Base-by-base conservation (phyloP, 1,139 yeast species). In the Pichiaceae sp. region DNA sequence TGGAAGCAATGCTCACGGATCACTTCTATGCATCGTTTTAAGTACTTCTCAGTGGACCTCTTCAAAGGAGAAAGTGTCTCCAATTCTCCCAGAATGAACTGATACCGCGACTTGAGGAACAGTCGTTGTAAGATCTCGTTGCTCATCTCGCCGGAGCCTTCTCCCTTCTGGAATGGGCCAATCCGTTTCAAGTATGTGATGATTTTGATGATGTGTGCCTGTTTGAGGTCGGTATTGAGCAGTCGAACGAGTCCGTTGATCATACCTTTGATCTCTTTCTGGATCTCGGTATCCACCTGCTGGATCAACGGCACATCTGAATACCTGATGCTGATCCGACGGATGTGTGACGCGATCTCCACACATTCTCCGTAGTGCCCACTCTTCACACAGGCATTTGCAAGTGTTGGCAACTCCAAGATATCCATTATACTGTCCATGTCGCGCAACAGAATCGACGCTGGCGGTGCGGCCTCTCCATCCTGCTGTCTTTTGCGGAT, bases 361-460 rank as follows among this genome's bases (percentile, higher is more conserved):
- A 89, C 69, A 5, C 96, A 87, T 50, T 87, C 96, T 30, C 87
- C 84, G 54, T 87, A 91, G 53, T 84, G 84, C 0, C 96, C 96
- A 38, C 83, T 82, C 37, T 75, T 67, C 5, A 87, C 85, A 57
- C 96, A 85, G n/a, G 89, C 75, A 38, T 77, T 70, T 30, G 93
- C 78, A 37, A 89, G 59, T 2, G 93, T 71, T 0, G 97, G 97
- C 24, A 91, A 63, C 52, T 86, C 95, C 43, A 89, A 64, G 9
- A 87, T 69, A 49, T 85, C 95, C 43, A 83, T 73, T 9, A 87
- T 68, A 21, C 78, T 72, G 43, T 81, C 91, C 46, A 86, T 70
- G 46, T 82, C 79, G 28, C 73, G 66, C 32, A 84, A 59, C 8
- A 85, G 63, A 4, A 61, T 50, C 11, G 69, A 68, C 2, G 54